Percentiles rank a stretch among this genome's conserved stretches.
These are phyloP conservation scores for Dacryopinax spathularia DNA, from an alignment of 768 basidiomycete genomes.

Conservation along the genomic window DNA sequence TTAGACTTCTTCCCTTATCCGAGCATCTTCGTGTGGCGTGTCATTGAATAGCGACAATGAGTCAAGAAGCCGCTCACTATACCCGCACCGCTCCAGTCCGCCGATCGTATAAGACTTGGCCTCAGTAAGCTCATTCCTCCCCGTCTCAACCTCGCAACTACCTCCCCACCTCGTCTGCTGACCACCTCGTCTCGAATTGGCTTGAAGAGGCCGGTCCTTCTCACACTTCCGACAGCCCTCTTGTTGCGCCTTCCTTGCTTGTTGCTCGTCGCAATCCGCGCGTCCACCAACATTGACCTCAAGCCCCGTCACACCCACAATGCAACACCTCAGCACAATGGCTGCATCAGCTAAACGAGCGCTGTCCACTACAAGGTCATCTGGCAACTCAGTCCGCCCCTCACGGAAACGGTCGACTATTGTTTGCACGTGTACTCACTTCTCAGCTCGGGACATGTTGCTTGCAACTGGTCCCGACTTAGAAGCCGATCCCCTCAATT, in stretches of 20 bases:
- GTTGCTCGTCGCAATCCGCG: too few species aligned
- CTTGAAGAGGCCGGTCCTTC: neutral
- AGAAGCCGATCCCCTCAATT: neutral
- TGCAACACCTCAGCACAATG: neutral
- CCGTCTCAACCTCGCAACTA: neutral
- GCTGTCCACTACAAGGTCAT: too few species aligned
- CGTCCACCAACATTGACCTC: too few species aligned
- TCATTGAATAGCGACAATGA: neutral
- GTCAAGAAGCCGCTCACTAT: neutral
- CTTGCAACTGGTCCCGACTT: neutral
- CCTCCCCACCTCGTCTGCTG: too few species aligned
- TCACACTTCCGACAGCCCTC: neutral
- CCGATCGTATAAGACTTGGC: neutral
- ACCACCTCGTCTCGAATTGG: too few species aligned
- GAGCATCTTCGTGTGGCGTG: neutral
- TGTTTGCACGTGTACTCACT: neutral
- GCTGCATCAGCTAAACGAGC: neutral
- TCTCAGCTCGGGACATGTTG: conserved; percentile 1
- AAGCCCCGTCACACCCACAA: too few species aligned
- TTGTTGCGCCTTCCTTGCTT: neutral
- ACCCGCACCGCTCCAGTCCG: neutral
- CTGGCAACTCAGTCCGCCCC: neutral
- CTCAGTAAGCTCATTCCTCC: neutral
- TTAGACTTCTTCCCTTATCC: neutral
- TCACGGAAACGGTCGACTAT: neutral